Evolutionary conservation across 225 moss, liverwort and hornwort species (phyloP).

Genomic region (Ulota crispa): DNA sequence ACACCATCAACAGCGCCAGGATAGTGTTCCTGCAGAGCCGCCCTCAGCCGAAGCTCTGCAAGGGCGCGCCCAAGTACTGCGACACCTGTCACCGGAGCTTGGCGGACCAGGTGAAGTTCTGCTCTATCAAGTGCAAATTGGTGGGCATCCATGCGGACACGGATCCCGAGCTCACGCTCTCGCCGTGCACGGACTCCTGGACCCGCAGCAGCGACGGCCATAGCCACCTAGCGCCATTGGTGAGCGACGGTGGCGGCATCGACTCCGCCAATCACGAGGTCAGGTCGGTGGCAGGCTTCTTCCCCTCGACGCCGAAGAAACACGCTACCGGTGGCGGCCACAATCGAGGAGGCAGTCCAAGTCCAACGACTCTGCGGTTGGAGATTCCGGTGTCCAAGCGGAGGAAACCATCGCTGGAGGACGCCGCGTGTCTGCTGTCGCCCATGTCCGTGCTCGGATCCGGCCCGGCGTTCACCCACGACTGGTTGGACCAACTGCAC

Average conservation of each 20-base stretch:
- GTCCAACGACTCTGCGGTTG: constrained; percentile 15
- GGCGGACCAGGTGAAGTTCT: constrained; percentile 65
- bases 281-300: not conserved
- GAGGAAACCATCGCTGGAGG: constrained; percentile 27
- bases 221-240: constrained; percentile 37
- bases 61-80: constrained; percentile 63
- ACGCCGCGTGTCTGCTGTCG: constrained; percentile 18
- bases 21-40: constrained; percentile 77
- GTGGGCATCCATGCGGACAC: constrained; percentile 32
- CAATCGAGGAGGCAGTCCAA: constrained; percentile 10
- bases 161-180: constrained; percentile 43
- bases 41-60: constrained; percentile 66
- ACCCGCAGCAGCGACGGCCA: constrained; percentile 23
- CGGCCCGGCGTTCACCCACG: constrained; percentile 40
- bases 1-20: constrained; percentile 75
- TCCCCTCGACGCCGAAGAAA: constrained; percentile 45
- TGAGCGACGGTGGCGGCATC: constrained; percentile 41
- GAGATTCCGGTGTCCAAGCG: constrained; percentile 20
- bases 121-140: constrained; percentile 70
- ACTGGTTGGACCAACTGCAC: constrained; percentile 37
- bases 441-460: constrained; percentile 56
- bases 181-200: constrained; percentile 23
- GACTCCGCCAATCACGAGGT: constrained; percentile 21
- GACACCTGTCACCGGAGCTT: constrained; percentile 68
- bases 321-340: not conserved